Conservation (phyloP, 495 filamentous ascomycete genomes). For the Neurospora sp. region DNA sequence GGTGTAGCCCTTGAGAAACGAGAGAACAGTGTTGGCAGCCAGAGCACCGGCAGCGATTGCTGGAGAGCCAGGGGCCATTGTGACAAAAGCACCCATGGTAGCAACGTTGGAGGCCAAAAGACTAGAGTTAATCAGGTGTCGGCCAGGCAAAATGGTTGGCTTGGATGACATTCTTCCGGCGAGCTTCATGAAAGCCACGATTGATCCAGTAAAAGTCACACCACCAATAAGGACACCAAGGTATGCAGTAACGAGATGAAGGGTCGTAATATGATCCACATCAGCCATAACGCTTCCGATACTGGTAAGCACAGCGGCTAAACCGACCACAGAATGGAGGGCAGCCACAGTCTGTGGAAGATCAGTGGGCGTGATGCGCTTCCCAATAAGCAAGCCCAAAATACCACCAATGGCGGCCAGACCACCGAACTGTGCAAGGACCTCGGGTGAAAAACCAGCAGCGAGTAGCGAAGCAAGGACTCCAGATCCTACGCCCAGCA, state of each 20-base stretch:
- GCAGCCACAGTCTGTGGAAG: constrained; percentile 76
- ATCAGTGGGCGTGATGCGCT: constrained; percentile 69
- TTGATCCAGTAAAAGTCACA: constrained; percentile 73
- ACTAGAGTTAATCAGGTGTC: constrained; percentile 59
- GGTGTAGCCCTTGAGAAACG: constrained; percentile 72
- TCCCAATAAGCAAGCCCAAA: constrained; percentile 58
- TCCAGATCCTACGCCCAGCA: constrained; percentile 66
- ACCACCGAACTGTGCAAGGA: constrained; percentile 58
- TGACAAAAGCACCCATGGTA: constrained; percentile 69
- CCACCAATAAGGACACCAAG: constrained; percentile 72
- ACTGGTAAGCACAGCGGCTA: constrained; percentile 72
- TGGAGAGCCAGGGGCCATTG: constrained; percentile 63
- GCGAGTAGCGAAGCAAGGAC: constrained; percentile 67
- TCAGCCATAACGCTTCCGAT: constrained; percentile 70
- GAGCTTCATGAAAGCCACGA: constrained; percentile 74
- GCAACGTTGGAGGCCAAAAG: constrained; percentile 61
- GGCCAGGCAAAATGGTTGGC: constrained; percentile 55
- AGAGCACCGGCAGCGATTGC: constrained; percentile 63
- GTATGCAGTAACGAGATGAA: constrained; percentile 72
- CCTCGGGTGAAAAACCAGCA: constrained; percentile 64
- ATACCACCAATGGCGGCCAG: constrained; percentile 61
- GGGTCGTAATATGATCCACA: constrained; percentile 51
- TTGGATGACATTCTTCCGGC: constrained; percentile 66
- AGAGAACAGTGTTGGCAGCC: constrained; percentile 60
- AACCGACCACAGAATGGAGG: constrained; percentile 70